Base-by-base conservation (phyloP, 2,329 filamentous ascomycete species). In the Bipolaris zeicola region DNA sequence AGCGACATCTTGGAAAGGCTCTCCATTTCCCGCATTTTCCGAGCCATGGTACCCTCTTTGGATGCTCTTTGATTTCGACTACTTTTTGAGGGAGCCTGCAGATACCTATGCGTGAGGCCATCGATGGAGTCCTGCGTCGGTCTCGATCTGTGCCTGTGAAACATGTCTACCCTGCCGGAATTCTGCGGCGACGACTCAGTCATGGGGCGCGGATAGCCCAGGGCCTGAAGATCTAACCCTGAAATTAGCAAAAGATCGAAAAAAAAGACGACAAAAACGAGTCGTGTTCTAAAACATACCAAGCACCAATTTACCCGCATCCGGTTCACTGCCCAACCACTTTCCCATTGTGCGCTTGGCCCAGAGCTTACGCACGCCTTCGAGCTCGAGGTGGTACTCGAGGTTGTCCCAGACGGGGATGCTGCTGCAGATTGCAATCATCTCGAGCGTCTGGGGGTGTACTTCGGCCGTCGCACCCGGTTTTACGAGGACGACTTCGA, bases 401-500 rank as follows among this genome's bases (percentile, higher is more conserved):
- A 61, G 62, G n/a, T 52, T 62, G 2, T 65, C 66, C 3, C 55
- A 54, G 1, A 71, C 68, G n/a, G 63, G 62, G 13, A 66, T 46
- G n/a, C 57, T 37, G n/a, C 62, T 64, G 20, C 68, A 58, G 5
- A 53, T 46, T 10, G 62, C 52, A 28, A 71, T 46, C n/a, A 67
- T 51, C 5, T 57, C 58, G 6, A 71, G 52, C 4, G 50, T 60
- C 31, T 69, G 63, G 11, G 53, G 58, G 16, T 66, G 51, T 1
- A 71, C 60, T 49, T 64, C 53, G 1, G 59, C 59, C 18, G 52
- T 42, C 2, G 60, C 45, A 18, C 22, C 61, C 16, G 63, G 56
- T 50, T 70, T 71, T 11, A 70, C 66, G 6, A 71, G 57, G 2
- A 66, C 61, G 14, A 71, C 57, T 16, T 71, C 67, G 10, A 71